Percentiles rank a stretch among this genome's conserved stretches.
phyloP scores from a whole-genome alignment of 1,284 basidiomycete species.

The Malassezia sympodialis region DNA sequence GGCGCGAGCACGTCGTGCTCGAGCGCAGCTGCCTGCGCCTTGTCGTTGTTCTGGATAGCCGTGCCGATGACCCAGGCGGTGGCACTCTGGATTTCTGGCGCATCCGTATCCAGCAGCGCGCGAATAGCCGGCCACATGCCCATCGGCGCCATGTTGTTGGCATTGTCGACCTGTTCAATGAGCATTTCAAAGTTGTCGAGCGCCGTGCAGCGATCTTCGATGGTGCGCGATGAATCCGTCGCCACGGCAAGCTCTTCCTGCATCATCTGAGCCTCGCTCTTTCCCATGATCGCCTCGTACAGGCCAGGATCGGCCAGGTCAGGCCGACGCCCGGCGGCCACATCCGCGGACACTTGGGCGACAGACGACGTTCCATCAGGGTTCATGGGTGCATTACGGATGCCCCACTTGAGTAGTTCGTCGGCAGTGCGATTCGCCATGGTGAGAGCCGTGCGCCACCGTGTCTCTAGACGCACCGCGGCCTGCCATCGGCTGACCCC shows the following conservation, averaged over 20 bases:
- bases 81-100: constrained; percentile 57
- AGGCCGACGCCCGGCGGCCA: constrained; percentile 32
- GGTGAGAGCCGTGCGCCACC: constrained; percentile 2
- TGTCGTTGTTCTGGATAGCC: constrained; percentile 86
- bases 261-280: constrained; percentile 46
- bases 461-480: background rate
- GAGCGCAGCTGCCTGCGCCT: constrained; percentile 68
- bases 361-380: constrained; percentile 18
- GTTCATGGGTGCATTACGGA: constrained; percentile 20
- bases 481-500: background rate
- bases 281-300: constrained; percentile 46
- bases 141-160: constrained; percentile 75
- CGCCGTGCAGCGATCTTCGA: constrained; percentile 57
- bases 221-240: constrained; percentile 21
- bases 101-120: constrained; percentile 56
- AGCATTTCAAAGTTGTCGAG: constrained; percentile 94
- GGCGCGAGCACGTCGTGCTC: constrained; percentile 55
- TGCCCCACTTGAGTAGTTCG: constrained; percentile 41
- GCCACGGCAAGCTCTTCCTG: constrained; percentile 37
- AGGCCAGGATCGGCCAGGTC: constrained; percentile 37
- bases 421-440: constrained; percentile 38
- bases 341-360: constrained; percentile 31
- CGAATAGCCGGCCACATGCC: constrained; percentile 78
- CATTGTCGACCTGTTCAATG: constrained; percentile 88
- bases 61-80: constrained; percentile 87